A percentile compares a stretch with the other conserved stretches of the same genome.
Evolutionary conservation across 176 grass and related monocot species (phyloP).

Genomic region (Dendrocalamus sinicus): DNA sequence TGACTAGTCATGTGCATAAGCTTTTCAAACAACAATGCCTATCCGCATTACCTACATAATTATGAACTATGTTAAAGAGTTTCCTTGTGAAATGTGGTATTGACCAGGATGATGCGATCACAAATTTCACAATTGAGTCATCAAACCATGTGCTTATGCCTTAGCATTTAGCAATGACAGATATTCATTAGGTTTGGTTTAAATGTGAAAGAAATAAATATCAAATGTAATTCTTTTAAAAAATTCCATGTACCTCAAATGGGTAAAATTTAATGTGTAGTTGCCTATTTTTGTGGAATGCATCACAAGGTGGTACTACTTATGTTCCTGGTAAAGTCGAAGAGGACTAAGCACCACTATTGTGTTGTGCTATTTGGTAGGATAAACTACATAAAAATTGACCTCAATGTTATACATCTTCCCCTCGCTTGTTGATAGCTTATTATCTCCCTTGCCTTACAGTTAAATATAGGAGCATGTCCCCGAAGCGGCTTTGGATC

Average conservation of each 20-base stretch:
- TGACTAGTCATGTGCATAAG: not conserved
- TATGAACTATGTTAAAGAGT: not conserved
- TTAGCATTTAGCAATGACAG: not conserved
- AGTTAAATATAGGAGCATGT: slow-evolving; percentile 89
- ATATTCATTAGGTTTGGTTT: not conserved
- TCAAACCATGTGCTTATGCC: not conserved
- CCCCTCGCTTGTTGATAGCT: slow-evolving; percentile 14
- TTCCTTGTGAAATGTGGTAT: not conserved
- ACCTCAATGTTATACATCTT: not conserved
- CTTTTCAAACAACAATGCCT: not conserved
- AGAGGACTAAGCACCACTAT: slow-evolving; percentile 93
- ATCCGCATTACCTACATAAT: not conserved
- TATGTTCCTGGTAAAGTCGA: slow-evolving; percentile 99
- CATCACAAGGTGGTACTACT: slow-evolving; percentile 60
- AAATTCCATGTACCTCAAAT: not conserved
- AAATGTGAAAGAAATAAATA: slow-evolving; percentile 20
- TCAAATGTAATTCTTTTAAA: not conserved
- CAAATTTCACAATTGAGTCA: not conserved
- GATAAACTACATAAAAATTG: slow-evolving; percentile 23
- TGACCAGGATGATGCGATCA: not conserved
- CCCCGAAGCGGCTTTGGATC: slow-evolving; percentile 81
- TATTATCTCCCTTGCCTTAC: slow-evolving; percentile 35
- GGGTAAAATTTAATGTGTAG: not conserved
- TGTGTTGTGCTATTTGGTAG: slow-evolving; percentile 99
- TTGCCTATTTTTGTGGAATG: slow-evolving; percentile 52